Percentiles rank a stretch among this genome's conserved stretches.
Conservation (phyloP, 2,329 filamentous ascomycete genomes). For the Gnomoniopsis smithogilvyi region DNA sequence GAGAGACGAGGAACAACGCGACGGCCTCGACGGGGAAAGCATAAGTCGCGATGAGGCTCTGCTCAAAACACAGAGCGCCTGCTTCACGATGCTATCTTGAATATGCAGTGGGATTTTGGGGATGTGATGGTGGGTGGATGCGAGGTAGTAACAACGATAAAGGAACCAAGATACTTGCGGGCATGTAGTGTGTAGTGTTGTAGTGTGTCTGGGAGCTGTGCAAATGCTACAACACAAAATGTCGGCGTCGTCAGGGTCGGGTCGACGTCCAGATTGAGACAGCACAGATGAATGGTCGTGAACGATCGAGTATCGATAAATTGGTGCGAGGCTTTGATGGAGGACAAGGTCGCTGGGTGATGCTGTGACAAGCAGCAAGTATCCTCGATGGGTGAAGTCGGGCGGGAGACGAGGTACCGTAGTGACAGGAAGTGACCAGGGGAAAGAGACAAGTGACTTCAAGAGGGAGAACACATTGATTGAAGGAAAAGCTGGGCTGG, state of each 20-base stretch:
- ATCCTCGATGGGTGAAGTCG: background rate
- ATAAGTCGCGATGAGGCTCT: conserved; percentile 8
- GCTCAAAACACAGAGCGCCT: background rate
- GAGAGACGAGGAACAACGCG: too few relatives aligned
- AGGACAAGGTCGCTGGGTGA: background rate
- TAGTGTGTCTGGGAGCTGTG: background rate
- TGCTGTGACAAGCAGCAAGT: background rate
- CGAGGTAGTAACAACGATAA: background rate
- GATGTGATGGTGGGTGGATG: background rate
- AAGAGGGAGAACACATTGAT: background rate
- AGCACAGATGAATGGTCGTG: background rate
- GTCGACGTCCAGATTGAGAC: background rate
- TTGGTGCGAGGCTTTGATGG: background rate
- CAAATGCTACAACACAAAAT: background rate
- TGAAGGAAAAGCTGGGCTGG: background rate
- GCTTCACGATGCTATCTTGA: background rate
- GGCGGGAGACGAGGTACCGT: background rate
- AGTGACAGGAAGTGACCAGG: background rate
- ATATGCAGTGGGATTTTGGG: background rate
- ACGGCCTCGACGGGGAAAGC: background rate
- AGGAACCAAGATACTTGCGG: conserved; percentile 4
- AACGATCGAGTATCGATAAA: background rate
- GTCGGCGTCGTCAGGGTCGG: background rate
- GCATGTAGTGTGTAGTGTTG: background rate
- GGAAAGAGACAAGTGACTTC: background rate